phyloP scores from a whole-genome alignment of 2,329 filamentous ascomycete genomes.

The Emergomyces orientalis region DNA sequence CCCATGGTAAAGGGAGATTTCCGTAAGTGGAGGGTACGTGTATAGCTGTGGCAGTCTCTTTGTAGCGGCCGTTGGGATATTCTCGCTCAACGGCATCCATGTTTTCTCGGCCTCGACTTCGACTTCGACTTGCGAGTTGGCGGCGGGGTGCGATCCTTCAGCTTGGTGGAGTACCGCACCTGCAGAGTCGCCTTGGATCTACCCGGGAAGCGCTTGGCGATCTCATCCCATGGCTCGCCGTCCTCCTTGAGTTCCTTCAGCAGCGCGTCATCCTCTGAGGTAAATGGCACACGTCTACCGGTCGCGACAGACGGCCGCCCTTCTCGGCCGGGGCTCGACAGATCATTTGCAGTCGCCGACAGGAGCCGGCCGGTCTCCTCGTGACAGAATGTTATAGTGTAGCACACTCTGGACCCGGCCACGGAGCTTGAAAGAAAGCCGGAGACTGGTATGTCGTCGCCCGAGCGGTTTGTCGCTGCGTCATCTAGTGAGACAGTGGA shows the following conservation, averaged over 20 bases:
- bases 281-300: constrained; percentile 3
- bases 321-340: constrained; percentile 1
- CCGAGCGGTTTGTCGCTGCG: not conserved
- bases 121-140: constrained; percentile 2
- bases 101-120: no score
- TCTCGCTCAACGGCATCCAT: no score
- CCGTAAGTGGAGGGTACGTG: no score
- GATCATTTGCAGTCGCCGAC: constrained; percentile 2
- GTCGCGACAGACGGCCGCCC: not conserved
- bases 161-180: constrained; percentile 5
- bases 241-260: constrained; percentile 14
- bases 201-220: constrained; percentile 5
- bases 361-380: not conserved
- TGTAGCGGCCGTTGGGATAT: constrained; percentile 1
- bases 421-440: constrained; percentile 5
- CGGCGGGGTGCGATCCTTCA: constrained; percentile 1
- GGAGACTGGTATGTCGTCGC: constrained; percentile 3
- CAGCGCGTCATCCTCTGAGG: constrained; percentile 7
- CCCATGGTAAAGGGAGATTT: no score
- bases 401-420: constrained; percentile 4
- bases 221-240: constrained; percentile 7
- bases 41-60: constrained; percentile 7
- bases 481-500: constrained; percentile 3
- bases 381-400: constrained; percentile 10
- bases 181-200: constrained; percentile 8